Percentiles rank a stretch among this genome's conserved stretches.
phyloP scores from a whole-genome alignment of 805 yeast genomes.

The Yarrowia bubula region DNA sequence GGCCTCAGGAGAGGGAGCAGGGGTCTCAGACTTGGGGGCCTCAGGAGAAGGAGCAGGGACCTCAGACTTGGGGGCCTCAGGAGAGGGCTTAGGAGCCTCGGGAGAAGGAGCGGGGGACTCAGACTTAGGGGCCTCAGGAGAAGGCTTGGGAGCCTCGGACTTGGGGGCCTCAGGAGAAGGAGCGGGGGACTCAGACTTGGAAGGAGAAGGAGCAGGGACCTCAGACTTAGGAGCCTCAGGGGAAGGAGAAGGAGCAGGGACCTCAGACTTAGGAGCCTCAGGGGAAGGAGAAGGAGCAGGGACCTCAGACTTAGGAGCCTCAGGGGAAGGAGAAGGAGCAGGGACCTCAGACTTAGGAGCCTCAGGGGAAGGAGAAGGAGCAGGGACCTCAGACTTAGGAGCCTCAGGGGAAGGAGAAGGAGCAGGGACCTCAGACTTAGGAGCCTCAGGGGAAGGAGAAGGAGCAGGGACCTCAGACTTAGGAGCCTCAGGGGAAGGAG shows the following conservation, averaged over 20 bases:
- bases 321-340: not conserved
- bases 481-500: not conserved
- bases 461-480: not conserved
- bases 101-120: not conserved
- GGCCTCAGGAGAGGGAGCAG: not conserved
- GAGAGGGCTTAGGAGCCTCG: not conserved
- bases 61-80: not conserved
- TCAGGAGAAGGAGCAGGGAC: not conserved
- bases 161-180: not conserved
- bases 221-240: not conserved
- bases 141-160: not conserved
- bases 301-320: constrained; percentile 3
- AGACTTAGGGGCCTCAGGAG: not conserved
- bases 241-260: not conserved
- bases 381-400: not conserved
- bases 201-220: not conserved
- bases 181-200: not conserved
- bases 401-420: not conserved
- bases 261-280: not conserved
- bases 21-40: not conserved
- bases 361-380: not conserved
- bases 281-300: not conserved
- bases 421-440: not conserved
- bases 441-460: not conserved
- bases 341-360: not conserved